Evolutionary conservation across 2,329 filamentous ascomycete genomes (phyloP).

Genomic region (Ceratocystis variospora): DNA sequence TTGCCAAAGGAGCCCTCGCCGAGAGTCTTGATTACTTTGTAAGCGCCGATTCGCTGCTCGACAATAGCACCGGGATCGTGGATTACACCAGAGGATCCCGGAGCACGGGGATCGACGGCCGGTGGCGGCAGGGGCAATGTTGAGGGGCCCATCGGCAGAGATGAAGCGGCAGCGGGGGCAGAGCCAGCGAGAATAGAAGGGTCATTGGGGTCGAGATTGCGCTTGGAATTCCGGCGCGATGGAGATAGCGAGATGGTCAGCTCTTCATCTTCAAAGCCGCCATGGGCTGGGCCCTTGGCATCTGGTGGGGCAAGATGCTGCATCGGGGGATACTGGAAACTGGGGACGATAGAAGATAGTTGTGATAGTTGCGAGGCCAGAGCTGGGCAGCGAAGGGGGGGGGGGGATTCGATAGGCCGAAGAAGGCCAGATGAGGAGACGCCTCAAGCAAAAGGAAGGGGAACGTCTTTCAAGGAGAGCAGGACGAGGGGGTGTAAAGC

Average conservation of each 20-base stretch:
- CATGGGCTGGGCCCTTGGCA: slow-evolving; percentile 12
- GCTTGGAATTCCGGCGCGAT: slow-evolving; percentile 30
- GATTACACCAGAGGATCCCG: slow-evolving; percentile 20
- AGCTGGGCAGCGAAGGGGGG: background rate
- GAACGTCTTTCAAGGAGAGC: background rate
- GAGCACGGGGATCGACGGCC: slow-evolving; percentile 23
- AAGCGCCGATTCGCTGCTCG: slow-evolving; percentile 83
- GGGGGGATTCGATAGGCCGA: background rate
- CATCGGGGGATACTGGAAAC: background rate
- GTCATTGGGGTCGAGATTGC: slow-evolving; percentile 15
- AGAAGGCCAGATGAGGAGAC: background rate
- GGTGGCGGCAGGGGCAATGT: background rate
- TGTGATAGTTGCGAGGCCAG: background rate
- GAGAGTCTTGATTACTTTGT: slow-evolving; percentile 77
- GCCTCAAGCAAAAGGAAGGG: background rate
- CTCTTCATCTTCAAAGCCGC: slow-evolving; percentile 63
- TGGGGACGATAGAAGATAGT: background rate
- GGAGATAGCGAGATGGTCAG: slow-evolving; percentile 63
- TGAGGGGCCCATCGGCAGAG: background rate
- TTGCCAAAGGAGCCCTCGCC: slow-evolving; percentile 98
- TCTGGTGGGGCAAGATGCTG: slow-evolving; percentile 16
- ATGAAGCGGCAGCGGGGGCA: slow-evolving; percentile 18
- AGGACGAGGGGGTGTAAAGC: background rate
- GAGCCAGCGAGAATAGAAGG: slow-evolving; percentile 17
- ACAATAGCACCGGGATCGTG: slow-evolving; percentile 34